Evolutionary conservation across 106 monocot genomes (phyloP), one percentile per base, ranked within the genome.

Genomic region (Allium sativum): DNA sequence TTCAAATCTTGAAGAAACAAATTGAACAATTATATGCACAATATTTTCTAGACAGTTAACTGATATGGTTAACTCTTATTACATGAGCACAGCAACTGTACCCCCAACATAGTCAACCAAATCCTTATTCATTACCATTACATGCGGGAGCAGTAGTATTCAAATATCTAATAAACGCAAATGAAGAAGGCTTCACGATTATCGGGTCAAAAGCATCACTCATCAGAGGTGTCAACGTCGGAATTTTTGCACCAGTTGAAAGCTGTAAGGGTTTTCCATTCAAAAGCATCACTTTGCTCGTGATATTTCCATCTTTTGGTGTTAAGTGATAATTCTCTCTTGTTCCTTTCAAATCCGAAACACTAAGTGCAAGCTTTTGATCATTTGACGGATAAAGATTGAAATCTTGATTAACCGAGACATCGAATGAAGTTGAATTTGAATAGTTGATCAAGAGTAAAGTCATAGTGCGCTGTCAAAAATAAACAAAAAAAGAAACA

Each of bases 261-360:
- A 82, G 66, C 10, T 73, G 16, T 59, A 87, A 53, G 13, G 72
- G 78, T n/a, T 46, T 64, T n/a, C 82, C 86, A 14, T 87, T 87
- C 10, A 87, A 79, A 15, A 82, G 70, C 79, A 87, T 50, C 8
- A 64, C 75, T 11, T 50, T 71, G 43, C 82, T 87, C 48, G 55
- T 52, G 44, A 75, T 69, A 14, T 73, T 41, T 3, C 81, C 82
- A 41, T 72, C 70, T 53, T 76, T 73, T 9, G 70, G 73, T 4
- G 76, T 82, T 63, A 87, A 62, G 46, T 71, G 76, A 21, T 87
- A 87, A 22, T 57, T 66, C 45, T 72, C 72, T 59, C 72, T 76
- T 21, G 42, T 15, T 54, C 76, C 71, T 55, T 46, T 18, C 11
- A 11, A 51, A 10, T 14, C 1, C 9, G 21, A 7, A 40, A 47